Conservation (phyloP, 352 stramenopile species). For the Phytopythium litorale region DNA sequence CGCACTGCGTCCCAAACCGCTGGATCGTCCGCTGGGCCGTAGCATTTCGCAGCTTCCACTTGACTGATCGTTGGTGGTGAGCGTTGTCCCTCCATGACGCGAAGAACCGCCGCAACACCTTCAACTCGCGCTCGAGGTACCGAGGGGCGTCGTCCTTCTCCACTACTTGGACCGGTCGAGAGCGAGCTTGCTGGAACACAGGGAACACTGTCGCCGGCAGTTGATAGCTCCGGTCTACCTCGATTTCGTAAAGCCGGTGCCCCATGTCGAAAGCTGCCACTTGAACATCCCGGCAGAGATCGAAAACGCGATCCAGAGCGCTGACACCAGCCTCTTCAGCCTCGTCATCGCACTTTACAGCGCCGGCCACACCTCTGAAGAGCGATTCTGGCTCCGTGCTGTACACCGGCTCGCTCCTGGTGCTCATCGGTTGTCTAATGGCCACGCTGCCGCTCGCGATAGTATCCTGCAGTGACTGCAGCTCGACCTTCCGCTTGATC, state of each 20-base stretch:
- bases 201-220: background rate
- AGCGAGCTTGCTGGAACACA: background rate
- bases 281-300: constrained; percentile 51
- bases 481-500: background rate
- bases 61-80: constrained; percentile 15
- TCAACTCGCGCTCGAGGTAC: constrained; percentile 63
- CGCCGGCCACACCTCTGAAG: too few species aligned
- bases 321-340: background rate
- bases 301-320: constrained; percentile 28
- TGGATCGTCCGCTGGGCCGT: constrained; percentile 23
- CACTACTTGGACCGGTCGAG: background rate
- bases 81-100: constrained; percentile 29
- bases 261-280: constrained; percentile 38
- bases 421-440: background rate
- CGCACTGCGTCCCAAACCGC: constrained; percentile 10
- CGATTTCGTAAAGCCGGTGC: constrained; percentile 25
- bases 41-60: constrained; percentile 16
- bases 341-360: background rate
- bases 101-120: constrained; percentile 60
- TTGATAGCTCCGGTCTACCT: constrained; percentile 23
- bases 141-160: constrained; percentile 10
- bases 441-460: background rate
- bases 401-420: background rate
- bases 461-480: background rate
- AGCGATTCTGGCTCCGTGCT: background rate